These are phyloP conservation scores for Isabelozyma rhagii DNA, from an alignment of 805 yeast genomes.

Conservation along the genomic window DNA sequence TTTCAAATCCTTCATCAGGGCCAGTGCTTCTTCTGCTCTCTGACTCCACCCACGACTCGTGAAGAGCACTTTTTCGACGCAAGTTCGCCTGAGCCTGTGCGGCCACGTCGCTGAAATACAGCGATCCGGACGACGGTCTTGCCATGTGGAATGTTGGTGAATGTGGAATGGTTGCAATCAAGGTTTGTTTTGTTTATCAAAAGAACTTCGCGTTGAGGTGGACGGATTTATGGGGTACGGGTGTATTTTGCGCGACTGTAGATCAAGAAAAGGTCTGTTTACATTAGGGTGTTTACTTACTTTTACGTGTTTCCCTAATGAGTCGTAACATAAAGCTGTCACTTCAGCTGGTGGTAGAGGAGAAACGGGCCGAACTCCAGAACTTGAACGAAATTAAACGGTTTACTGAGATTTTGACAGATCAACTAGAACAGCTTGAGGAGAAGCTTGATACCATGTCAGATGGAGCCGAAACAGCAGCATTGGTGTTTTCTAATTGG, in stretches of 20 bases:
- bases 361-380: conserved; percentile 51
- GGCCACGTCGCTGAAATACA: not conserved
- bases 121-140: not conserved
- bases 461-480: conserved; percentile 60
- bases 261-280: no score
- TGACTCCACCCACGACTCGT: not conserved
- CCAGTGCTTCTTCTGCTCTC: not conserved
- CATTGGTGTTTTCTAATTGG: conserved; percentile 63
- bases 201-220: not conserved
- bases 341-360: conserved; percentile 30
- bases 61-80: not conserved
- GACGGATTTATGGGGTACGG: not conserved
- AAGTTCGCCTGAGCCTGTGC: not conserved
- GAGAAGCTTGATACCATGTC: conserved; percentile 45
- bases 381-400: conserved; percentile 45
- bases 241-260: not conserved
- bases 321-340: not conserved
- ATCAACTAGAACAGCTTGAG: conserved; percentile 48
- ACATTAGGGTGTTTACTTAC: no score
- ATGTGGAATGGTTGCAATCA: not conserved
- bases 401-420: conserved; percentile 43
- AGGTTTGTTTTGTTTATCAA: not conserved
- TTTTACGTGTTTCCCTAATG: not conserved
- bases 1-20: conserved; percentile 6
- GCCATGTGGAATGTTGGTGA: not conserved